A percentile compares a stretch with the other conserved stretches of the same genome.
These are phyloP conservation scores for Voacanga thouarsii DNA, from an alignment of 257 asterid genomes.

Conservation along the genomic window DNA sequence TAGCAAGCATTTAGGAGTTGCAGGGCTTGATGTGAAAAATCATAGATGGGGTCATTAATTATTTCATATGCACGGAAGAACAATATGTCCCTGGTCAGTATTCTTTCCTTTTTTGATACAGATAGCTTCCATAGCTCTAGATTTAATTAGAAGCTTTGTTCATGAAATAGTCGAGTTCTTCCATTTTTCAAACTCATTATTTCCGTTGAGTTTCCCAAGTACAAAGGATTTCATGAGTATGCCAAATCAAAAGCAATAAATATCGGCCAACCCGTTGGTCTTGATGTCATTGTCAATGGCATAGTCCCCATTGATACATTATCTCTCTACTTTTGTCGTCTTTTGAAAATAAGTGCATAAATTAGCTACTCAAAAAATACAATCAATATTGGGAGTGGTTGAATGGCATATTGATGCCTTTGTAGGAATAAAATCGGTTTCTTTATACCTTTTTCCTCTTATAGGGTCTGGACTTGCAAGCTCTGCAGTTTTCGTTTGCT, in stretches of 20 bases:
- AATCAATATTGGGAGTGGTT: neutral
- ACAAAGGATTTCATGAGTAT: slow-evolving; percentile 84
- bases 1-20: too few species aligned
- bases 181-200: too few species aligned
- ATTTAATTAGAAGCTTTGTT: too few species aligned
- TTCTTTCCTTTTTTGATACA: too few species aligned
- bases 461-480: slow-evolving; percentile 93
- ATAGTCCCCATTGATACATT: slow-evolving; percentile 76
- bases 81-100: too few species aligned
- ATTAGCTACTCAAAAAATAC: neutral
- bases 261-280: slow-evolving; percentile 54
- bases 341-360: neutral
- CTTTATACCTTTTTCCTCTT: slow-evolving; percentile 4
- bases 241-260: slow-evolving; percentile 62
- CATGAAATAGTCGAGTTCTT: too few species aligned
- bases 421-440: neutral
- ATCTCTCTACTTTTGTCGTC: neutral
- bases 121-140: too few species aligned
- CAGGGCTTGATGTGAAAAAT: too few species aligned
- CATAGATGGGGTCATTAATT: too few species aligned
- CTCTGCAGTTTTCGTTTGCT: slow-evolving; percentile 97
- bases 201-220: slow-evolving; percentile 40
- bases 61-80: too few species aligned
- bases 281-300: slow-evolving; percentile 82
- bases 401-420: neutral